Conservation (phyloP, 768 basidiomycete genomes). For the Pisolithus marmoratus region DNA sequence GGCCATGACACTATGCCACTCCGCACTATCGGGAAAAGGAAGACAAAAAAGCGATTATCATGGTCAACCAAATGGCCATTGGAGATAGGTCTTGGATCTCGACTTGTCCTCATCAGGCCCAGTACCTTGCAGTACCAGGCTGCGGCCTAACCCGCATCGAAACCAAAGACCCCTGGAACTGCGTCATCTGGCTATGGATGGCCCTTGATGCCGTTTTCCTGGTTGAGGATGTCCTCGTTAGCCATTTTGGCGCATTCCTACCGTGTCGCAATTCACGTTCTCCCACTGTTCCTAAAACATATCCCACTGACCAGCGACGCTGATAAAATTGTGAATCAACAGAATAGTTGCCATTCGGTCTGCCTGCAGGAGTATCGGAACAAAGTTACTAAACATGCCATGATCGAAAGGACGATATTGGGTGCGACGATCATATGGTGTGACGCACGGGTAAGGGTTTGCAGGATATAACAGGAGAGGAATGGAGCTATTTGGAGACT, state of each 20-base stretch:
- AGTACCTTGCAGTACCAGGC: too few species aligned
- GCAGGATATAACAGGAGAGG: conserved; percentile 49
- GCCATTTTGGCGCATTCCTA: conserved; percentile 55
- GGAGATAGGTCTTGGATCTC: too few species aligned
- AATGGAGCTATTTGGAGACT: conserved; percentile 47
- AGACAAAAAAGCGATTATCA: too few species aligned
- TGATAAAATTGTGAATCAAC: conserved; percentile 1
- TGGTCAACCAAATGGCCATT: too few species aligned
- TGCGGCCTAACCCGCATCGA: too few species aligned
- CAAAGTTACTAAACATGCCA: conserved; percentile 34
- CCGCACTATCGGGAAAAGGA: too few species aligned
- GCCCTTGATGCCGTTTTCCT: conserved; percentile 44
- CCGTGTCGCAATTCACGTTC: conserved; percentile 31
- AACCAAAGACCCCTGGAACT: too few species aligned
- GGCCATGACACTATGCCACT: too few species aligned
- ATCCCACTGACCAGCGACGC: conserved; percentile 14
- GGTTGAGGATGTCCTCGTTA: conserved; percentile 45
- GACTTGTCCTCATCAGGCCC: too few species aligned
- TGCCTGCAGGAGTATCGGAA: conserved; percentile 59
- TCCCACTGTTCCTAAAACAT: conserved; percentile 49
- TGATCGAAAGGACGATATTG: conserved; percentile 36
- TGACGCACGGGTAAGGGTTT: conserved; percentile 44
- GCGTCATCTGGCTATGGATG: conserved; percentile 5
- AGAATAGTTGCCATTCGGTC: conserved; percentile 35
- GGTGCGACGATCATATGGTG: conserved; percentile 48